Conservation (phyloP, 1,284 basidiomycete species). For the Grifola frondosa region DNA sequence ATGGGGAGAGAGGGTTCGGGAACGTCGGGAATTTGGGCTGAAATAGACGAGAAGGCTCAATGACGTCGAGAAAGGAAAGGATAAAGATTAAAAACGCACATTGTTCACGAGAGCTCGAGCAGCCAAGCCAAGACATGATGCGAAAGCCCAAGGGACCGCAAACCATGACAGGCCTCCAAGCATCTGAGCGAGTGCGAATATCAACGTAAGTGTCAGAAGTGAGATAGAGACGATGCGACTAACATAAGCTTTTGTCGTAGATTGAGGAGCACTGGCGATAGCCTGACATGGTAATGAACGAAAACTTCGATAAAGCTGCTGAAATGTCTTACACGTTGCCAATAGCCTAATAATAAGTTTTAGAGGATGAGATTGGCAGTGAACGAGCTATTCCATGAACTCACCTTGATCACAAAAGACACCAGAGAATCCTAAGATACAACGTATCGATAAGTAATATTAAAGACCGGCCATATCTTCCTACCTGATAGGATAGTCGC, state of each 20-base stretch:
- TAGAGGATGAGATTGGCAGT: not conserved
- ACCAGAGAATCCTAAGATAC: conserved; percentile 40
- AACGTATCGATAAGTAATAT: not conserved
- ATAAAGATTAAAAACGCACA: conserved; percentile 24
- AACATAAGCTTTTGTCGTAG: conserved; percentile 51
- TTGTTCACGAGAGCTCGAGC: conserved; percentile 50
- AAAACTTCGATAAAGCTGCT: not conserved
- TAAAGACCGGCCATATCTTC: not conserved
- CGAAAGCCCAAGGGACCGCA: conserved; percentile 58
- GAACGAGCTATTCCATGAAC: not conserved
- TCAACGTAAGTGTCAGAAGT: not conserved
- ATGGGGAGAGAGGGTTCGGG: conserved; percentile 47
- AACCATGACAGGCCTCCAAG: conserved; percentile 65
- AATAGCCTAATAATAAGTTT: conserved; percentile 37
- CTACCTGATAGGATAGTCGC: conserved; percentile 39
- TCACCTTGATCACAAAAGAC: conserved; percentile 52
- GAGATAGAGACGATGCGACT: conserved; percentile 14
- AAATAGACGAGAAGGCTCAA: not conserved
- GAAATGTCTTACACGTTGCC: conserved; percentile 42
- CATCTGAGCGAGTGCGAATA: conserved; percentile 35
- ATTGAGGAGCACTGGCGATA: conserved; percentile 47
- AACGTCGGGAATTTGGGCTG: conserved; percentile 54
- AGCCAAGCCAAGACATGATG: conserved; percentile 54
- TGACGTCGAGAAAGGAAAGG: not conserved
- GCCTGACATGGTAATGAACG: conserved; percentile 33